Evolutionary conservation across 495 filamentous ascomycete genomes (phyloP).

Genomic region (Tuber microsphaerosporum): DNA sequence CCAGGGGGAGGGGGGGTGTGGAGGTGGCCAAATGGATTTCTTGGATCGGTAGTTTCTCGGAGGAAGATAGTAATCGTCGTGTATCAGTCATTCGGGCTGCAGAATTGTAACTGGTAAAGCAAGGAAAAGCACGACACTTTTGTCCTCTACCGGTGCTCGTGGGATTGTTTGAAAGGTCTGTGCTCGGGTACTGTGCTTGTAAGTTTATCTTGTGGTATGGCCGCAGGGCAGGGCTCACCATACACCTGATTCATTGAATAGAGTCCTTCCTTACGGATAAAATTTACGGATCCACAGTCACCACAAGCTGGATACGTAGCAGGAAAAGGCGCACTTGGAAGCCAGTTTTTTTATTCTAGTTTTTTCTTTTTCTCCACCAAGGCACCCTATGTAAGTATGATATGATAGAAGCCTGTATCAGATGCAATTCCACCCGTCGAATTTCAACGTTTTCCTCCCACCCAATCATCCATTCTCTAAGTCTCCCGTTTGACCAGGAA

Average conservation of each 20-base stretch:
- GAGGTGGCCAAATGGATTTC: not conserved
- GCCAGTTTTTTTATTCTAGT: not conserved
- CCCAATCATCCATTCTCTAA: not conserved
- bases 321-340: not conserved
- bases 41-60: not conserved
- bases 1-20: not conserved
- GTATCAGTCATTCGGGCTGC: not conserved
- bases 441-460: not conserved
- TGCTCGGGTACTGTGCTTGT: too few relatives aligned
- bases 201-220: too few relatives aligned
- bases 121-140: too few relatives aligned
- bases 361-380: not conserved
- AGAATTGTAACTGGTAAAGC: not conserved
- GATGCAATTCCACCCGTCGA: not conserved
- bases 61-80: not conserved
- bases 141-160: not conserved
- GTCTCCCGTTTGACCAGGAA: not conserved
- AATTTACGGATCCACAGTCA: too few relatives aligned
- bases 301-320: not conserved
- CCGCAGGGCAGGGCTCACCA: too few relatives aligned
- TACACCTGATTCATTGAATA: too few relatives aligned
- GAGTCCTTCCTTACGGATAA: not conserved
- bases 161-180: not conserved
- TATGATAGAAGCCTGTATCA: not conserved
- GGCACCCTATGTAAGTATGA: not conserved